Conservation (phyloP, 257 asterid species). For the Perilla frutescens region DNA sequence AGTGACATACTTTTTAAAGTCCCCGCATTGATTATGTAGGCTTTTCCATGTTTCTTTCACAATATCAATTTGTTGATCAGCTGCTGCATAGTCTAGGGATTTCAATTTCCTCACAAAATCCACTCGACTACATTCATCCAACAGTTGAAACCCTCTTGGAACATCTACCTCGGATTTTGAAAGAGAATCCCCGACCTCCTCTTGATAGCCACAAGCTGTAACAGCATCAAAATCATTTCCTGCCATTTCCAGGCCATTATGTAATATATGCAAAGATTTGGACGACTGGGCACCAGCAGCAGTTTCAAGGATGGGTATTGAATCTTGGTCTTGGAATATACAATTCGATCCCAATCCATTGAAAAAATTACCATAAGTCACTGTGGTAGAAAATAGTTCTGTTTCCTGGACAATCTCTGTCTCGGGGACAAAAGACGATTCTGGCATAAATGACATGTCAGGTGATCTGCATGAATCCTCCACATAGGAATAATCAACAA, state of each 20-base stretch:
- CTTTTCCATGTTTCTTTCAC: conserved; percentile 77
- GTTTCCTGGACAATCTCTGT: conserved; percentile 55
- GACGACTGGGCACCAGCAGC: conserved; percentile 32
- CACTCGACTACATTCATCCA: conserved; percentile 92
- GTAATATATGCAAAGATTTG: conserved; percentile 33
- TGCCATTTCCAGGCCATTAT: conserved; percentile 39
- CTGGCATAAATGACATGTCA: conserved; percentile 63
- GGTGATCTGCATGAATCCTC: conserved; percentile 45
- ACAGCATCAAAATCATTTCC: conserved; percentile 45
- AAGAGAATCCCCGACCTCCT: conserved; percentile 71
- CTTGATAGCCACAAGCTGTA: conserved; percentile 41
- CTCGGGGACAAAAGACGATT: conserved; percentile 72
- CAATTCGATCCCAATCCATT: conserved; percentile 43
- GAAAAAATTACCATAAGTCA: conserved; percentile 54
- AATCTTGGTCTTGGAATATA: conserved; percentile 42
- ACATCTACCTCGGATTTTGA: conserved; percentile 51
- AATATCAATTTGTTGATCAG: conserved; percentile 43
- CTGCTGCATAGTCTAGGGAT: conserved; percentile 37
- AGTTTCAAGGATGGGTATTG: conserved; percentile 38
- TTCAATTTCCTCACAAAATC: conserved; percentile 48
- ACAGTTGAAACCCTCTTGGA: conserved; percentile 51
- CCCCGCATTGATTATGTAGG: conserved; percentile 53
- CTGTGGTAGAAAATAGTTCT: conserved; percentile 56
- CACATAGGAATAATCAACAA: conserved; percentile 40
- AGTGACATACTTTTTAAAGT: conserved; percentile 56